Evolutionary conservation across 2,329 filamentous ascomycete genomes (phyloP), one percentile per base, ranked within the genome.

Genomic region (Hypocrella siamensis): DNA sequence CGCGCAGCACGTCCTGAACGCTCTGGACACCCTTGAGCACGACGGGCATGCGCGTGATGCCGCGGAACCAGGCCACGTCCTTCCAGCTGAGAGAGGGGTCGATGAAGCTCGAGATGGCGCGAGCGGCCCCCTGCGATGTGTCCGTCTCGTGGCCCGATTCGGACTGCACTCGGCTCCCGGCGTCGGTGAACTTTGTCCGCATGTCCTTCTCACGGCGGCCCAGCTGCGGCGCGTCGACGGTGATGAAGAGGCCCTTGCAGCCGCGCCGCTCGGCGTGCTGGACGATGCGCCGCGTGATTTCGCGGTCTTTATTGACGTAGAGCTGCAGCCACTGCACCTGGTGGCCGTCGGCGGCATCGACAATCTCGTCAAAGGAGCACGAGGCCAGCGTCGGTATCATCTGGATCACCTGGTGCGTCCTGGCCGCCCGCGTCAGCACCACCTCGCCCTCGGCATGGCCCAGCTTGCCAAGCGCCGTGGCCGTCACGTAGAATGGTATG

Each of bases 381-480:
- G 85, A 94, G 3, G 90, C 90, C 6, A 98, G 67, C 3, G 90
- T 98, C 2, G 90, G 90, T 38, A 98, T 96, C 90, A 98, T 98
- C 58, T 98, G 90, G 38, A 96, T 72, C 31, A 96, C 79, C 49
- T 86, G 74, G 65, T 96, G 88, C 49, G 79, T 82, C 51, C 70
- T 67, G 2, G 90, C 79, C 12, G 84, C 85, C 35, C 76, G 70
- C 1, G 90, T 96, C 35, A 98, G 69, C 8, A 93, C 65, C 5
- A 94, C 85, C 56, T 98, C 90, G 44, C 90, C 90, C 54, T 96
- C 90, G 0, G 80, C 80, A 51, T 98, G 70, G 36, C 90, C 90
- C 4, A 98, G 75, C 58, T 96, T 96, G 43, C 90, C 90, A 6
- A 98, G 70, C 0, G 90, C 90, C 6, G 90, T 96, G 28, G 90